phyloP scores from a whole-genome alignment of 1,139 yeast genomes.

The Yamadazyma sp. region DNA sequence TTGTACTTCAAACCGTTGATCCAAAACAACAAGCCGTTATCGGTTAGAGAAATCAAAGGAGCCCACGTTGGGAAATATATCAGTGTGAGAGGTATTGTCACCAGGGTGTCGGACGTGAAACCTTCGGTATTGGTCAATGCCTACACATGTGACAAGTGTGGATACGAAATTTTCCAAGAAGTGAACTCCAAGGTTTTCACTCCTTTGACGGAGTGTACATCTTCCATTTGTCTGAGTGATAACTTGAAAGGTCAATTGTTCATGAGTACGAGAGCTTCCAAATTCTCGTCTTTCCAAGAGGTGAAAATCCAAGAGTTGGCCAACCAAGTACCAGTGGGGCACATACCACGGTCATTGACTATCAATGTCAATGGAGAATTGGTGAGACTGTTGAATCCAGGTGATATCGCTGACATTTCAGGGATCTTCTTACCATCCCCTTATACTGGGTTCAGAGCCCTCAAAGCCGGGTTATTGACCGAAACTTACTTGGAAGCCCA shows the following conservation, averaged over 20 bases:
- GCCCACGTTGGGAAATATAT: conserved; percentile 79
- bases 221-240: conserved; percentile 75
- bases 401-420: conserved; percentile 89
- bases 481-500: conserved; percentile 94
- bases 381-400: conserved; percentile 87
- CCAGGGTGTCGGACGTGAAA: conserved; percentile 94
- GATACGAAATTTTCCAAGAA: conserved; percentile 94
- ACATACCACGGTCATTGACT: conserved; percentile 85
- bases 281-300: conserved; percentile 93
- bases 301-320: conserved; percentile 93
- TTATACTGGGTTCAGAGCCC: conserved; percentile 90
- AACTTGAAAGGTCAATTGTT: conserved; percentile 85
- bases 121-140: conserved; percentile 92
- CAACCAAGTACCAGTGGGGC: conserved; percentile 96
- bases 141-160: conserved; percentile 97
- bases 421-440: conserved; percentile 95
- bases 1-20: conserved; percentile 80
- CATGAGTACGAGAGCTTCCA: conserved; percentile 94
- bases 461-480: conserved; percentile 88
- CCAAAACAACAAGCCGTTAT: conserved; percentile 58
- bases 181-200: conserved; percentile 81
- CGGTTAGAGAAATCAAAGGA: conserved; percentile 91
- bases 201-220: conserved; percentile 84
- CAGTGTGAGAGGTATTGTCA: conserved; percentile 91
- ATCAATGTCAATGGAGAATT: conserved; percentile 88